Evolutionary conservation across 2,329 filamentous ascomycete species (phyloP), one percentile per base, ranked within the genome.

Genomic region (Microdochium nivale): DNA sequence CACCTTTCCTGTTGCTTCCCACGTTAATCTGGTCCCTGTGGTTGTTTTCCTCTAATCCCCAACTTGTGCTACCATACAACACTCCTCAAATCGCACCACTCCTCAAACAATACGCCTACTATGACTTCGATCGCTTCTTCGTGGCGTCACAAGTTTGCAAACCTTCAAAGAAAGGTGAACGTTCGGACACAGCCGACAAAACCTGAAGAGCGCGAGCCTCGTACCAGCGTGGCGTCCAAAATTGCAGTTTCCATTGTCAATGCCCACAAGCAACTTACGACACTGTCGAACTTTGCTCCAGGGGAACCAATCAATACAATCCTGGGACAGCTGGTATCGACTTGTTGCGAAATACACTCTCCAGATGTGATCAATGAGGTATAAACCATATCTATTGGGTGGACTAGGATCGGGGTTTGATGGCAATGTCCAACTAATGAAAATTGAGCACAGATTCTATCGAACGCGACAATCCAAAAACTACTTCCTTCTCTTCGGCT

Each of bases 401-500:
- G n/a, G 5, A 5, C 33, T 9, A 16, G 5, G 11, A 4, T 19
- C 8, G 40, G 14, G 40, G 14, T 5, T 23, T 44, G 19, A 11
- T 19, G 16, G 13, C 16, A 19, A 23, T 3, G 8, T 4, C 19
- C 35, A 16, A 40, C 16, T 44, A 23, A 10, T 24, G 40, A 11
- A 44, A 7, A 44, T n/a, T 7, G 9, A 24, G n/a, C 23, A 16
- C 30, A 72, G 68, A 60, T 73, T 9, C 59, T 74, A 32, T 50
- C 51, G 7, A 62, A 70, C 40, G 55, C 61, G 8, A 56, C 56
- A 1, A 56, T 73, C 13, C 48, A 60, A 7, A 43, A 55, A 0
- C 61, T 76, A 5, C 65, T 71, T 13, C 59, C 66, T 1, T 57
- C 65, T 1, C 60, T 79, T 0, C 67, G 70, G 21, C 47, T 59